These are phyloP conservation scores for Thalassiosira ordinaria DNA, from an alignment of 352 stramenopile genomes.

Conservation along the genomic window DNA sequence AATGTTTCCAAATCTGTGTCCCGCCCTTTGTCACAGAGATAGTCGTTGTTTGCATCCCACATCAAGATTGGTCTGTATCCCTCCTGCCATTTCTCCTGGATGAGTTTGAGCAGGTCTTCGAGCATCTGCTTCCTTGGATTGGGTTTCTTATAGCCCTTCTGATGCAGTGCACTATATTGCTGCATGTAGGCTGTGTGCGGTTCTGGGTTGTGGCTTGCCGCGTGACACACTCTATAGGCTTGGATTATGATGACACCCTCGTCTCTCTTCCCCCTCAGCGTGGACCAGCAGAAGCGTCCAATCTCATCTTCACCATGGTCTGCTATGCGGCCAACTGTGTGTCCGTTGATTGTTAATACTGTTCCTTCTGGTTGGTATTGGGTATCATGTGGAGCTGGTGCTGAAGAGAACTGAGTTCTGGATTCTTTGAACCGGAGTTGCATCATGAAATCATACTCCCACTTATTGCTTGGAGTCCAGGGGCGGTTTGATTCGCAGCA, in stretches of 20 bases:
- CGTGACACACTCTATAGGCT: conserved; percentile 38
- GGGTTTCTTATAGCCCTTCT: neutral
- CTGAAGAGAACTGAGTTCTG: neutral
- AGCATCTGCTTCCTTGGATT: conserved; percentile 7
- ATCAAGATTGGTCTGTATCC: conserved; percentile 22
- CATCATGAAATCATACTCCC: neutral
- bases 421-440: neutral
- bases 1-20: conserved; percentile 6
- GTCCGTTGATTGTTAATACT: neutral
- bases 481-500: conserved; percentile 31
- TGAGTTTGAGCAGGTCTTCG: neutral
- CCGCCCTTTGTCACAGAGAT: neutral
- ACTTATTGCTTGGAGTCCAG: conserved; percentile 1
- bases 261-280: conserved; percentile 2
- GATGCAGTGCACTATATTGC: neutral
- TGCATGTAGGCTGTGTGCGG: conserved; percentile 21
- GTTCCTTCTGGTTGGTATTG: conserved; percentile 13
- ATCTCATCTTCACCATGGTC: neutral
- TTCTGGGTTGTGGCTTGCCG: neutral
- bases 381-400: neutral
- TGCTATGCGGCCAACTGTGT: neutral
- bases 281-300: conserved; percentile 22
- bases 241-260: conserved; percentile 17
- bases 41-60: conserved; percentile 39
- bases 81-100: neutral